Conservation (phyloP, 441 rosid genomes). For the Jatropha multifida region DNA sequence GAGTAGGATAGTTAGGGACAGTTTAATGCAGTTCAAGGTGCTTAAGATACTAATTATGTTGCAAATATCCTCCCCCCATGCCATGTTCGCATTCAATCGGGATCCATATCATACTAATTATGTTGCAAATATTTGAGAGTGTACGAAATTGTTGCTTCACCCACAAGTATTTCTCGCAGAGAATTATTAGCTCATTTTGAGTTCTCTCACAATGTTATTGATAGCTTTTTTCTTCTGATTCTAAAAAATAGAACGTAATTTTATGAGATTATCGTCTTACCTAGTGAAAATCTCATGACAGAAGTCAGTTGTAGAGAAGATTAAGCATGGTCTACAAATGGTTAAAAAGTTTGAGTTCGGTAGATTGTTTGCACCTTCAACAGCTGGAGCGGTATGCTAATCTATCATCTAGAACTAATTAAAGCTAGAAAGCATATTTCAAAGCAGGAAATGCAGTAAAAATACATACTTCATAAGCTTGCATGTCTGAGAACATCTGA, state of each 20-base stretch:
- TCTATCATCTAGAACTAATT: not conserved
- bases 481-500: too few species aligned
- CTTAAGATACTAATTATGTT: too few species aligned
- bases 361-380: constrained; percentile 9
- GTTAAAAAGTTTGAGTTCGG: not conserved
- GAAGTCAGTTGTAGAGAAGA: constrained; percentile 4
- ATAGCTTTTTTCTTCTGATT: not conserved
- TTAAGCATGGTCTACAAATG: constrained; percentile 5
- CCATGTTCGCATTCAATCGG: too few species aligned
- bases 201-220: not conserved
- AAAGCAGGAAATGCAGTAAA: too few species aligned
- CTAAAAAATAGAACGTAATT: not conserved
- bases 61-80: too few species aligned
- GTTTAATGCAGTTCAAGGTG: too few species aligned
- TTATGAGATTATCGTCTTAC: not conserved
- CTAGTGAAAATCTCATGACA: not conserved
- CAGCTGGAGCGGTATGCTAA: constrained; percentile 22
- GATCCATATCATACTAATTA: not conserved
- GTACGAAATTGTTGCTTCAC: not conserved
- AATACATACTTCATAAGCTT: too few species aligned
- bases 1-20: too few species aligned
- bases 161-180: not conserved
- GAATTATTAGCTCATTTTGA: not conserved
- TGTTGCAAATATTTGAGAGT: not conserved
- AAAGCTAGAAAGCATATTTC: not conserved